These are phyloP conservation scores for Eucalyptus grandis DNA, from an alignment of 345 rosid species.

Conservation along the genomic window DNA sequence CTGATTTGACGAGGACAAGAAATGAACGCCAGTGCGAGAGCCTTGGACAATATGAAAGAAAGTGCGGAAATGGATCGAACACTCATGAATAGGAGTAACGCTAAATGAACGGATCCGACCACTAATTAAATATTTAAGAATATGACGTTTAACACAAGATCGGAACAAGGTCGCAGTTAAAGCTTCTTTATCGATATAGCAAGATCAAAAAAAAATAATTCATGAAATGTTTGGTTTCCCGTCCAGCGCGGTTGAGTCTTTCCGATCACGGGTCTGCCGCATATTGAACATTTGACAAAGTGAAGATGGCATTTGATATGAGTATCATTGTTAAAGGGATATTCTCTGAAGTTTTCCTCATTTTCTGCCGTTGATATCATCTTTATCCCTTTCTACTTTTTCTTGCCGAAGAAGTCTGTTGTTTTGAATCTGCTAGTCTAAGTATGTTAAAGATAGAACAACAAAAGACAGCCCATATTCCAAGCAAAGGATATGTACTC, in stretches of 20 bases:
- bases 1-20: background rate
- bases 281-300: background rate
- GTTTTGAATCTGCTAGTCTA: background rate
- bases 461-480: slow-evolving; percentile 18
- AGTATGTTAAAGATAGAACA: background rate
- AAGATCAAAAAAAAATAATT: background rate
- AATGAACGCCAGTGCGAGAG: background rate
- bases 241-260: background rate
- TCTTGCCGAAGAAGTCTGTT: background rate
- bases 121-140: background rate
- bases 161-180: background rate
- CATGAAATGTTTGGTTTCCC: background rate
- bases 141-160: background rate
- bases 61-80: background rate
- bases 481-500: slow-evolving; percentile 58
- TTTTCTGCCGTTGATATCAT: background rate
- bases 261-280: background rate
- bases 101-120: background rate
- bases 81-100: background rate
- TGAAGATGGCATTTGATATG: background rate
- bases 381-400: background rate
- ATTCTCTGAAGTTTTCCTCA: background rate
- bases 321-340: background rate
- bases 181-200: background rate
- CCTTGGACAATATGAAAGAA: background rate